Percentiles rank a stretch among this genome's conserved stretches.
These are phyloP conservation scores for Podosphaera fusca DNA, from an alignment of 2,329 filamentous ascomycete species.

Conservation along the genomic window DNA sequence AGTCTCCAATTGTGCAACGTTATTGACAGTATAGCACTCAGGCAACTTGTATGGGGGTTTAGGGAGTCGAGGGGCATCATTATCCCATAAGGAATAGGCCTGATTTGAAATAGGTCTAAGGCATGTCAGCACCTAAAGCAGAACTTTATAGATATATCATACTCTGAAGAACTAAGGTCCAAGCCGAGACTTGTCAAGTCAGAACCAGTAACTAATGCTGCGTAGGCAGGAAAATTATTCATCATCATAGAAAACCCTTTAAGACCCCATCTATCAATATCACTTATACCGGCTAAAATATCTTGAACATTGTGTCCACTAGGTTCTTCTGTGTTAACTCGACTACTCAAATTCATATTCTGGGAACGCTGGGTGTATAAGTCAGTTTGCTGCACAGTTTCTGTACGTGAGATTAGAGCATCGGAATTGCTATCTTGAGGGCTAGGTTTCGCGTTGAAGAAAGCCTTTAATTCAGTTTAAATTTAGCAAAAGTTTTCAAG, in stretches of 20 bases:
- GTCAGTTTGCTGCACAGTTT: conserved; percentile 8
- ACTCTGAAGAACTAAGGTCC: conserved; percentile 34
- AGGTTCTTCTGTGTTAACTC: conserved; percentile 10
- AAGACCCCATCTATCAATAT: conserved; percentile 39
- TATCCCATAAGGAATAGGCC: conserved; percentile 37
- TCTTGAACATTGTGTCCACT: conserved; percentile 24
- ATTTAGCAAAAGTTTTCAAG: background rate
- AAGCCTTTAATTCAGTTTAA: conserved; percentile 5
- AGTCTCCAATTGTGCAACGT: conserved; percentile 39
- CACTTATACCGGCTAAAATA: conserved; percentile 36
- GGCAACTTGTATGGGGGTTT: conserved; percentile 34
- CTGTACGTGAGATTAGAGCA: conserved; percentile 10
- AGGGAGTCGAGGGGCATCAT: conserved; percentile 31
- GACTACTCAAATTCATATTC: conserved; percentile 7
- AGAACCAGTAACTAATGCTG: conserved; percentile 34
- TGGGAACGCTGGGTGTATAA: conserved; percentile 6
- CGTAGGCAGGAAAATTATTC: conserved; percentile 41
- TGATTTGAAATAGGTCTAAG: conserved; percentile 27
- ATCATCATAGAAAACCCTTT: conserved; percentile 35
- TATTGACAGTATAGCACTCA: conserved; percentile 43
- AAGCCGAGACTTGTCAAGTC: conserved; percentile 33
- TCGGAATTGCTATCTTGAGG: conserved; percentile 7
- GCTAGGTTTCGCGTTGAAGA: conserved; percentile 9
- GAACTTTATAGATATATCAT: conserved; percentile 13
- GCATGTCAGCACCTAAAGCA: conserved; percentile 6